Base-by-base conservation (phyloP, 768 basidiomycete genomes). In the Boletus subcaerulescens region DNA sequence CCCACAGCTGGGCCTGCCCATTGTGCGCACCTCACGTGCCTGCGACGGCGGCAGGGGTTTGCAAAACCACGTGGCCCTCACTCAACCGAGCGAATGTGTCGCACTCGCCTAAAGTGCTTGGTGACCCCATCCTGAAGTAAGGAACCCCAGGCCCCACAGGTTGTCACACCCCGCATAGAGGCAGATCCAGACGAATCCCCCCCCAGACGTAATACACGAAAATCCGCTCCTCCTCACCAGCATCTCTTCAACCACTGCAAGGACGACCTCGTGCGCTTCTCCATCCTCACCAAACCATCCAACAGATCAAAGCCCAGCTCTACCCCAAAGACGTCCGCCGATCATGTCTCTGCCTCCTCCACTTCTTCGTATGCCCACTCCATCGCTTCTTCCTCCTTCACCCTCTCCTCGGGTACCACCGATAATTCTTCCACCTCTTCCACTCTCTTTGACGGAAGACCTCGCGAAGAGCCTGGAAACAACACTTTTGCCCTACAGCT, bases 241-340 rank as follows among this genome's bases (percentile, higher is more conserved):
- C 89, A 88, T 57, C 81, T 97, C 0, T 95, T 93, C 54, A 93
- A 98, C 66, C 91, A 90, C 55, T 80, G 90, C 38, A 86, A 91
- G 64, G 91, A 98, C 68, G 92, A 98, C 68, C 93, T 97, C 0
- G 82, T 93, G 32, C 82, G 87, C 12, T 98, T 98, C 71, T 76
- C 83, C 38, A 80, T 85, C 33, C 78, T 84, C 35, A 74, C 82
- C 5, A 80, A 85, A 40, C 79, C 85, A 10, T 65, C 44, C 56
- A 64, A 10, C 47, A 65, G 62, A 48, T 65, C 66, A 39, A 79
- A 80, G 7, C 76, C 80, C 1, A 60, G 76, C 0, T 81, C 83
- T 8, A 76, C 79, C n/a, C 77, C 82, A 24, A 85, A 85, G 60
- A 77, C 79, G 11, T 85, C 86, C 1, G 83, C 76, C 26, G 89